Evolutionary conservation across 768 basidiomycete genomes (phyloP).

Genomic region (Collybia mongolica): DNA sequence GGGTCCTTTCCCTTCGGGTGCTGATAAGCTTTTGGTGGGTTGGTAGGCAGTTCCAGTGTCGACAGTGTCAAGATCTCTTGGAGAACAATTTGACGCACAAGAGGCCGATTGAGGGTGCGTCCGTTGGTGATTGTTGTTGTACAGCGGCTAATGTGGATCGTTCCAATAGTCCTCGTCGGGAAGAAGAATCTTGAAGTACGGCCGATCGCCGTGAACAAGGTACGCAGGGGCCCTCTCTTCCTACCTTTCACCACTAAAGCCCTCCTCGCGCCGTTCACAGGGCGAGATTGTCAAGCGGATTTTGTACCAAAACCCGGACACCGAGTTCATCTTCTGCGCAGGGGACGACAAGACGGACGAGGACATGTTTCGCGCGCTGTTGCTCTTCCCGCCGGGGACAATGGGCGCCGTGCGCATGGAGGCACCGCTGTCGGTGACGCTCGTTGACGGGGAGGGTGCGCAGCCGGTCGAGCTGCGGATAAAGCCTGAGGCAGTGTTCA

Average conservation of each 20-base stretch:
- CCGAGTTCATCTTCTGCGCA: constrained; percentile 96
- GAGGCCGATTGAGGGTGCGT: constrained; percentile 87
- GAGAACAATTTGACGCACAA: constrained; percentile 94
- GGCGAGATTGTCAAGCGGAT: constrained; percentile 98
- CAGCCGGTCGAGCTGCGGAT: constrained; percentile 62
- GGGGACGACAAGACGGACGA: constrained; percentile 99
- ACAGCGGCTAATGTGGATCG: neutral
- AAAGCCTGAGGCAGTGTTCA: constrained; percentile 73
- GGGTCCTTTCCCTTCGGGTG: neutral
- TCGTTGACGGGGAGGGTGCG: constrained; percentile 44
- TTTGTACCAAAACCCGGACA: constrained; percentile 88
- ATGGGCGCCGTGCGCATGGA: constrained; percentile 42
- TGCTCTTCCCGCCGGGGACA: constrained; percentile 52
- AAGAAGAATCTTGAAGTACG: constrained; percentile 99
- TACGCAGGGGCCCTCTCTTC: constrained; percentile 17
- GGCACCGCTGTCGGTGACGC: constrained; percentile 54
- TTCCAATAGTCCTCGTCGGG: constrained; percentile 74
- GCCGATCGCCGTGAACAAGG: constrained; percentile 94
- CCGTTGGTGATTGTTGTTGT: neutral
- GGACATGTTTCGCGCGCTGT: constrained; percentile 96
- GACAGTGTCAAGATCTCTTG: constrained; percentile 93
- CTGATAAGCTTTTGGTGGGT: constrained; percentile 4
- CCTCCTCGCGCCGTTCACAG: constrained; percentile 20
- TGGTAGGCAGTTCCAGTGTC: constrained; percentile 82
- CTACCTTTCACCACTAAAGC: neutral